phyloP scores from a whole-genome alignment of 805 yeast genomes.

The Clavispora santaluciae region DNA sequence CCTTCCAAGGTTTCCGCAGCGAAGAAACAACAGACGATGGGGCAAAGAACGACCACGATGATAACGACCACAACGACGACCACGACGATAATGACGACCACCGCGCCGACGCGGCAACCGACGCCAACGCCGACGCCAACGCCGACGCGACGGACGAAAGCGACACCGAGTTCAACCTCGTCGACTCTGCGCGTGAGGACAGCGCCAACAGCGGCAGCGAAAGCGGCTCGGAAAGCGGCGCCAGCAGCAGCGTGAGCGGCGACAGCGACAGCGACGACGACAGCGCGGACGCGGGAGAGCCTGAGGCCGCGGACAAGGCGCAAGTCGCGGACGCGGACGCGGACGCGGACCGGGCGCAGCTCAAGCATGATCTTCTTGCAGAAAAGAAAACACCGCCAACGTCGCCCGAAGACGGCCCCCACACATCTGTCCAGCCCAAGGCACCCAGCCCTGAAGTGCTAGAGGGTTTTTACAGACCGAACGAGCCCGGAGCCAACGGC shows the following conservation, averaged over 20 bases:
- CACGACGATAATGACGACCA: slow-evolving; percentile 14
- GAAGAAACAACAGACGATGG: slow-evolving; percentile 3
- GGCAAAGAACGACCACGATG: background rate
- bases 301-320: too few relatives aligned
- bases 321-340: slow-evolving; percentile 18
- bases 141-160: slow-evolving; percentile 20
- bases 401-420: slow-evolving; percentile 1
- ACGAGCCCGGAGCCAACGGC: slow-evolving; percentile 63
- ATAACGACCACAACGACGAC: slow-evolving; percentile 18
- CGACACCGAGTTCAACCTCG: slow-evolving; percentile 7
- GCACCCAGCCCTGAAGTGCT: background rate
- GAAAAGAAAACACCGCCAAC: slow-evolving; percentile 13
- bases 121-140: slow-evolving; percentile 22
- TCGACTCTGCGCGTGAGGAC: slow-evolving; percentile 1
- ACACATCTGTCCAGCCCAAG: background rate
- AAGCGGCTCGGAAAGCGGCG: background rate
- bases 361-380: slow-evolving; percentile 13
- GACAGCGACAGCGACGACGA: background rate
- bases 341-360: slow-evolving; percentile 12
- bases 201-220: background rate
- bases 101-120: too few relatives aligned
- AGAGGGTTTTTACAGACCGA: slow-evolving; percentile 46
- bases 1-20: slow-evolving; percentile 8
- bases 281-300: too few relatives aligned
- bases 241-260: background rate